phyloP scores from a whole-genome alignment of 2,329 filamentous ascomycete genomes.

The Venturia nashicola region DNA sequence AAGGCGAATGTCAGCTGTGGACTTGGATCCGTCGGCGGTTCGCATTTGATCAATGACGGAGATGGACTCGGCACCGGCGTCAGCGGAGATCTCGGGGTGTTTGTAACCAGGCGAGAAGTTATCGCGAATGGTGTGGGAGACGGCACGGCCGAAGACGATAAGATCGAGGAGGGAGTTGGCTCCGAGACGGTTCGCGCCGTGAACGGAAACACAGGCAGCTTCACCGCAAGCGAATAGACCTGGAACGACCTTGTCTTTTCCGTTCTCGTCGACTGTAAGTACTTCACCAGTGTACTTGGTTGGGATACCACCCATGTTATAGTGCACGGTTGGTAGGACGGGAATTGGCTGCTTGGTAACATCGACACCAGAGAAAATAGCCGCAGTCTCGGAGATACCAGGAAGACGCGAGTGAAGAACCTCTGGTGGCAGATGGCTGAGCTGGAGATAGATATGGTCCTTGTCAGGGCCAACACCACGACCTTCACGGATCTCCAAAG shows the following conservation, averaged over 20 bases:
- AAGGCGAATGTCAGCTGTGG: constrained; percentile 75
- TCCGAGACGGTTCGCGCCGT: constrained; percentile 94
- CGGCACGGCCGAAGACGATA: constrained; percentile 93
- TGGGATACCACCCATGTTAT: constrained; percentile 99
- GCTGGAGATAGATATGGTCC: constrained; percentile 97
- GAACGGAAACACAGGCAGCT: constrained; percentile 93
- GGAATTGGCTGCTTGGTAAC: constrained; percentile 95
- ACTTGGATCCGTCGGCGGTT: constrained; percentile 72
- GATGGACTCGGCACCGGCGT: constrained; percentile 82
- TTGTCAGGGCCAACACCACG: constrained; percentile 94
- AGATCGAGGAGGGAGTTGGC: constrained; percentile 97
- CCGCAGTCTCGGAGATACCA: constrained; percentile 96
- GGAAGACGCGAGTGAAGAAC: constrained; percentile 92
- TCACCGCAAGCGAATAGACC: constrained; percentile 95
- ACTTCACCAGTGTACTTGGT: constrained; percentile 97
- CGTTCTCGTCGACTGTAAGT: constrained; percentile 70
- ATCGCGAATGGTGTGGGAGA: constrained; percentile 93
- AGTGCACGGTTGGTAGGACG: constrained; percentile 92
- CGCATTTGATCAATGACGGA: constrained; percentile 74
- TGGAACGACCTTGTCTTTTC: constrained; percentile 85
- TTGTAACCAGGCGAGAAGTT: constrained; percentile 76
- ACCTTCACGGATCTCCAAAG: constrained; percentile 92
- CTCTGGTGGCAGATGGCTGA: constrained; percentile 86
- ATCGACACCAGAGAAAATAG: constrained; percentile 94
- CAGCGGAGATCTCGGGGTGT: constrained; percentile 67